A percentile compares a stretch with the other conserved stretches of the same genome.
Conservation (phyloP, 495 filamentous ascomycete genomes). For the Cladorrhinum samala region DNA sequence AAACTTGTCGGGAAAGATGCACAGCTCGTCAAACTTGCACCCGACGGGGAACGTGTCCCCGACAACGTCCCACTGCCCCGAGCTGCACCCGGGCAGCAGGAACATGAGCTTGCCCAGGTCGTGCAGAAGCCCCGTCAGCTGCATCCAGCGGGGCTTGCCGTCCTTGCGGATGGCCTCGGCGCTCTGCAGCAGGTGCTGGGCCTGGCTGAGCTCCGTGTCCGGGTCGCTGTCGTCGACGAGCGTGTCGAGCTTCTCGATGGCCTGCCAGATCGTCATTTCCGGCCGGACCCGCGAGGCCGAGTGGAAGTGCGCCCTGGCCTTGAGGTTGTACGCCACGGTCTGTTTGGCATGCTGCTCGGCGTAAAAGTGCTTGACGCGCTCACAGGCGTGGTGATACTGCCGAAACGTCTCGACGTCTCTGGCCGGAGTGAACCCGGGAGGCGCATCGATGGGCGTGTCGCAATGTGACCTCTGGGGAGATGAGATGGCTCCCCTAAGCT, state of each 20-base stretch:
- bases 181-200: slow-evolving; percentile 79
- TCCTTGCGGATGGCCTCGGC: slow-evolving; percentile 83
- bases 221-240: slow-evolving; percentile 85
- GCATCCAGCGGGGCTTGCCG: slow-evolving; percentile 91
- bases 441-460: slow-evolving; percentile 52
- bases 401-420: slow-evolving; percentile 82
- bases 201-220: slow-evolving; percentile 75
- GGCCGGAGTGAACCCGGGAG: slow-evolving; percentile 61
- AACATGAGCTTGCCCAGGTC: slow-evolving; percentile 78
- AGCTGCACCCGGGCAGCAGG: slow-evolving; percentile 75
- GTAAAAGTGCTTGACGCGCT: slow-evolving; percentile 79
- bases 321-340: slow-evolving; percentile 77
- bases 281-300: slow-evolving; percentile 51
- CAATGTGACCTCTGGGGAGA: slow-evolving; percentile 8
- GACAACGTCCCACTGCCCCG: slow-evolving; percentile 89
- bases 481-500: slow-evolving; percentile 50
- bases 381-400: slow-evolving; percentile 71
- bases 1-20: slow-evolving; percentile 77
- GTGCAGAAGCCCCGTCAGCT: slow-evolving; percentile 81
- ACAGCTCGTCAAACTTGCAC: slow-evolving; percentile 66
- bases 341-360: slow-evolving; percentile 78
- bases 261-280: slow-evolving; percentile 80
- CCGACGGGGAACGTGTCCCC: slow-evolving; percentile 92
- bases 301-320: slow-evolving; percentile 64
- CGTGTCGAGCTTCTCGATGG: slow-evolving; percentile 84